phyloP scores from a whole-genome alignment of 176 grass and related monocot genomes.

The Aegilops bicornis region DNA sequence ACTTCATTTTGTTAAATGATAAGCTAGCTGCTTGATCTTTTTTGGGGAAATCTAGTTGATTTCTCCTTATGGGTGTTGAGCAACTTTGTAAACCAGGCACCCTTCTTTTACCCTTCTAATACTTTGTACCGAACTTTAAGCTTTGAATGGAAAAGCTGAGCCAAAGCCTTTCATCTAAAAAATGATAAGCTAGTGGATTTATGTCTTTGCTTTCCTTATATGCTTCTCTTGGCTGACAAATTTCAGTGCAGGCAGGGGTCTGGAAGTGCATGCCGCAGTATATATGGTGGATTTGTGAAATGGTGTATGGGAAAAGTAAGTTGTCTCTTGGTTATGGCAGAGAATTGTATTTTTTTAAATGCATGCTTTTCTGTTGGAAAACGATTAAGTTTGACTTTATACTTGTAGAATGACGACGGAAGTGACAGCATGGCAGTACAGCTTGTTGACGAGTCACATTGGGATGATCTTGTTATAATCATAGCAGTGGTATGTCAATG shows the following conservation, averaged over 20 bases:
- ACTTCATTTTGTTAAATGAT: not conserved
- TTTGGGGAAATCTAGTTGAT: not conserved
- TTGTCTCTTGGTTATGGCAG: not conserved
- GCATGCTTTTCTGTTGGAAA: not conserved
- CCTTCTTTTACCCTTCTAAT: not conserved
- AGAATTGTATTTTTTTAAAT: constrained; percentile 1
- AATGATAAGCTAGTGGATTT: not conserved
- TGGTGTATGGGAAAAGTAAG: constrained; percentile 88
- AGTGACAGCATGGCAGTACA: constrained; percentile 77
- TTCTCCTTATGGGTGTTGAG: not conserved
- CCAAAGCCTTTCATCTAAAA: not conserved
- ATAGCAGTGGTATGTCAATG: constrained; percentile 77
- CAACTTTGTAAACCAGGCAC: not conserved
- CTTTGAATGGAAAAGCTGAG: not conserved
- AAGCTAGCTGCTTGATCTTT: not conserved
- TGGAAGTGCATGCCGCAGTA: constrained; percentile 90
- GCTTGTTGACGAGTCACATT: constrained; percentile 68
- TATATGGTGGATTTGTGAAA: constrained; percentile 95
- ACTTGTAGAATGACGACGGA: constrained; percentile 66
- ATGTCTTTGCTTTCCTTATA: constrained; percentile 7
- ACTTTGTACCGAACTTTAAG: not conserved
- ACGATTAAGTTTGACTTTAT: constrained; percentile 1
- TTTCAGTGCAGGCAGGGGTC: constrained; percentile 76
- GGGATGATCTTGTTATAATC: constrained; percentile 92
- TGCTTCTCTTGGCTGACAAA: constrained; percentile 7